Base-by-base conservation (phyloP, 2,329 filamentous ascomycete genomes). In the Biscogniauxia sp. region DNA sequence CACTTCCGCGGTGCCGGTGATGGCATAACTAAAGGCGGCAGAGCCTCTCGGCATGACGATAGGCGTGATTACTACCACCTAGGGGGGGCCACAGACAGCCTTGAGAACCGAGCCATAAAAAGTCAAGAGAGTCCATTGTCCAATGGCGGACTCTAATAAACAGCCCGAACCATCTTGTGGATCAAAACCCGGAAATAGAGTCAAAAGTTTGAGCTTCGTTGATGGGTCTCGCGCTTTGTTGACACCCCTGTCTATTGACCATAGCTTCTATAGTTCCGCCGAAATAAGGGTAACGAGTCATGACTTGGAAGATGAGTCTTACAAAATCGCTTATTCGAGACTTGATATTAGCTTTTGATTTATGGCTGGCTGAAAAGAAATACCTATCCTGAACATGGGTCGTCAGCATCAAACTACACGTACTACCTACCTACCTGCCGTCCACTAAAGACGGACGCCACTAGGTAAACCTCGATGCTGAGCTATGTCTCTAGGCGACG, bases 201-300 rank as follows among this genome's bases (percentile, higher is more conserved):
- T 54, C 20, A 32, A 45, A 55, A 55, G 53, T 25, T 37, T 56
- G 41, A 23, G 54, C 54, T 51, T 32, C 54, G 41, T 49, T 20
- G 37, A 54, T 17, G 26, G 52, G 26, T 52, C 51, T 20, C 5
- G 15, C 37, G 15, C 17, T 45, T 11, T 45, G n/a, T 45, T n/a
- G 37, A 45, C 37, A 17, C 37, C 37, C 37, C 37, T 45, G 37
- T 45, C 17, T n/a, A 32, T 32, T 32, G 28, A 32, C 11, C 28
- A 32, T 32, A 32, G 28, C 28, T 32, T 45, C 37, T n/a, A 17
- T 45, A 45, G 15, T 15, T 17, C 37, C 37, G 37, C 13, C 37
- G 15, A n/a, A 41, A 17, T 45, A 45, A 45, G 37, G 37, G 37
- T 11, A 17, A 45, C 37, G 37, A 45, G 37, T 45, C 37, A 45